These are phyloP conservation scores for Eimeria falciformis DNA, from an alignment of 169 alveolate species.

Conservation along the genomic window DNA sequence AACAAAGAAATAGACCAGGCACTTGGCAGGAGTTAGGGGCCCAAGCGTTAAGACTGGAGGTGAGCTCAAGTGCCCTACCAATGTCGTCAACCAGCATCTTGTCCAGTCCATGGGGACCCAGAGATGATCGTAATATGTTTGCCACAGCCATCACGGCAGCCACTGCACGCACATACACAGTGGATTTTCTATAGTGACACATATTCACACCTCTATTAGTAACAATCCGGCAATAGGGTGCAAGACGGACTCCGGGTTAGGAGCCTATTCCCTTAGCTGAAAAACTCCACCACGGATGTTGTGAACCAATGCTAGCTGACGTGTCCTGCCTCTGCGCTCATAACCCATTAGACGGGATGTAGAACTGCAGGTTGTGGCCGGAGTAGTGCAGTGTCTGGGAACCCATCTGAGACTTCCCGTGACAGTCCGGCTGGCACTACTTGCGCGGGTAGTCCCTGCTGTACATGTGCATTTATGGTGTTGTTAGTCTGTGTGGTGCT, in stretches of 20 bases:
- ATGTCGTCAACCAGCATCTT: conserved; percentile 99
- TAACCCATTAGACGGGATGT: no score
- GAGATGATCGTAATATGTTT: conserved; percentile 96
- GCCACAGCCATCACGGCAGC: conserved; percentile 98
- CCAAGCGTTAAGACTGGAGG: not conserved
- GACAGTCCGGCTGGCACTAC: no score
- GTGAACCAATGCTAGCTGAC: no score
- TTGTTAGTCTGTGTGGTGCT: no score
- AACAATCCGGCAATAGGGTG: not conserved
- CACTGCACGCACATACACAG: conserved; percentile 82
- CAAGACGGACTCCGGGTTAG: not conserved
- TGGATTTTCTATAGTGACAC: not conserved
- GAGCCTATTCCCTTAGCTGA: not conserved
- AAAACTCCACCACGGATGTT: not conserved
- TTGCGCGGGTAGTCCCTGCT: no score
- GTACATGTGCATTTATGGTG: no score
- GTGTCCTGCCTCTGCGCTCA: no score
- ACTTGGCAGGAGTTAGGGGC: not conserved
- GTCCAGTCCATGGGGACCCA: conserved; percentile 99
- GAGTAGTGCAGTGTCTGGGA: no score
- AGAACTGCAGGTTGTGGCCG: no score
- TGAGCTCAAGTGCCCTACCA: conserved; percentile 77
- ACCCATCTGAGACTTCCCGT: no score
- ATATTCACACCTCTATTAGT: not conserved
- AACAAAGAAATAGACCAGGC: not conserved